Evolutionary conservation across 2,329 filamentous ascomycete genomes (phyloP), one percentile per base, ranked within the genome.

Genomic region (Lizonia empirigonia): DNA sequence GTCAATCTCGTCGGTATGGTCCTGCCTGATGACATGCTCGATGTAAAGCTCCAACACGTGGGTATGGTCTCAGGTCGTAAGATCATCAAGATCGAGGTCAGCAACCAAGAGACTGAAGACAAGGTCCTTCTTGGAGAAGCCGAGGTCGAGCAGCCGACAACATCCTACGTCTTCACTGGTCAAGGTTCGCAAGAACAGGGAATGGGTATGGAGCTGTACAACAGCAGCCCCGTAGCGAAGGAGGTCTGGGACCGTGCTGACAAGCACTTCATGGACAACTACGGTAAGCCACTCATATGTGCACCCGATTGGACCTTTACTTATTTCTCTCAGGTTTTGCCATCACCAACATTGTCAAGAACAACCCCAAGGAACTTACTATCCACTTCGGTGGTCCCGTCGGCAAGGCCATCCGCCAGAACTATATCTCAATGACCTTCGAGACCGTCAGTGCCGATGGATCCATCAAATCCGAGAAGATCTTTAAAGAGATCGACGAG

Each of bases 391-490:
- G 95, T 78, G 94, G 94, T 39, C 91, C 94, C 56, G 89, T 91
- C 52, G 94, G 94, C 71, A 99, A 97, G 79, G 91, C 91, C 42
- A 99, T 99, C 65, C 91, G 94, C 58, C 89, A 96, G 71, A 99
- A 99, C 78, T 99, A 99, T 81, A 97, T 97, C 89, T 87, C 93
- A 53, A 99, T 99, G 94, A 97, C 93, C 38, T 99, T 97, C 76
- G 94, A 99, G 80, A 95, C 93, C n/a, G 91, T 99, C 44, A 89
- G 88, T 52, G 80, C 90, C 2, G 94, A 99, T 73, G 94, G 94
- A 20, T 85, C 85, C 27, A 91, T 96, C 79, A 97, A 97, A 77
- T 97, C 94, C 0, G 94, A 99, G 82, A 96, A 93, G 78, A 99
- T 99, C 72, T 99, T 99, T 84, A 97, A 99, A 81, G 92, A 96